Percentiles rank a stretch among this genome's conserved stretches.
These are phyloP conservation scores for Ceratocystis lukuohia DNA, from an alignment of 2,329 filamentous ascomycete species.

Conservation along the genomic window DNA sequence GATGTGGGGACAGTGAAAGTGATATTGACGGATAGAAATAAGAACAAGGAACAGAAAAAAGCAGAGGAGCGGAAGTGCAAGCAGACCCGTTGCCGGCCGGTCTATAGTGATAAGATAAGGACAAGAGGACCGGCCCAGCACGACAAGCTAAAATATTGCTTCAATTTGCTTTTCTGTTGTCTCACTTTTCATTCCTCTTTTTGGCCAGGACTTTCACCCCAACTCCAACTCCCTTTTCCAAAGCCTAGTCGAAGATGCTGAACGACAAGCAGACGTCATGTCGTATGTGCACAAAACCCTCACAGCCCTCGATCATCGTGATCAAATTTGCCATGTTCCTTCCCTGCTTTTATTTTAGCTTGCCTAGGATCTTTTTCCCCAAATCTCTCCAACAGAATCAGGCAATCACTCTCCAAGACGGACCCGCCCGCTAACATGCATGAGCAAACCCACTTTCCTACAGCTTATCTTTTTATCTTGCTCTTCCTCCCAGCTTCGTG, in stretches of 20 bases:
- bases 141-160: background rate
- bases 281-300: too few relatives aligned
- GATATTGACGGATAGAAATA: background rate
- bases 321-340: too few relatives aligned
- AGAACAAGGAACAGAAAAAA: background rate
- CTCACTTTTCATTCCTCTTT: too few relatives aligned
- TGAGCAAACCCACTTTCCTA: background rate
- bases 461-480: background rate
- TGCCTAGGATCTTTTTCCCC: too few relatives aligned
- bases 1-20: background rate
- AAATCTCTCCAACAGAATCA: background rate
- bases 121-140: background rate
- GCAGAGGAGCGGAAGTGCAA: background rate
- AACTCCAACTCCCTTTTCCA: too few relatives aligned
- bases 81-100: background rate
- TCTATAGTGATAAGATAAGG: background rate
- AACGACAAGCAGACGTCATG: too few relatives aligned
- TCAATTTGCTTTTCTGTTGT: too few relatives aligned
- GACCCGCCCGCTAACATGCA: slow-evolving; percentile 1
- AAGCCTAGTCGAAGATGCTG: too few relatives aligned
- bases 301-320: too few relatives aligned
- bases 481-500: background rate
- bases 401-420: background rate
- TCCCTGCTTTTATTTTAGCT: too few relatives aligned
- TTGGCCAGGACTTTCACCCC: too few relatives aligned